Evolutionary conservation across 495 filamentous ascomycete genomes (phyloP).

Genomic region (Neurospora intermedia): DNA sequence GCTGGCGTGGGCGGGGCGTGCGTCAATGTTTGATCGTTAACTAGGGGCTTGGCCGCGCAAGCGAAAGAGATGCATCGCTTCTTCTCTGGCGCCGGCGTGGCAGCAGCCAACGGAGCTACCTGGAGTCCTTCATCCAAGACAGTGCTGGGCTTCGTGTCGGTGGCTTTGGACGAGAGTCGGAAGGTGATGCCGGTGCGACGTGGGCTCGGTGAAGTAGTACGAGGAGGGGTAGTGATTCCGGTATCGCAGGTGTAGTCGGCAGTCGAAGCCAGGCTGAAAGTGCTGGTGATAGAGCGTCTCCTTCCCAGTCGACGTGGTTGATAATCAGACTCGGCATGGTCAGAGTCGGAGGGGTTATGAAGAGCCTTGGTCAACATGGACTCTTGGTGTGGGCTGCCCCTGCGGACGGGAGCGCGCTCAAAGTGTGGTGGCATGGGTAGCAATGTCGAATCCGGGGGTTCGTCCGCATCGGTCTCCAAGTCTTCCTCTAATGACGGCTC

Average conservation of each 20-base stretch:
- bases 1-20: slow-evolving; percentile 16
- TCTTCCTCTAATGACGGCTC: slow-evolving; percentile 34
- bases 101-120: slow-evolving; percentile 8
- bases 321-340: slow-evolving; percentile 16
- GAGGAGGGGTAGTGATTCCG: slow-evolving; percentile 80
- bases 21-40: slow-evolving; percentile 17
- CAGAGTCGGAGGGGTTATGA: slow-evolving; percentile 51
- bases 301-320: slow-evolving; percentile 16
- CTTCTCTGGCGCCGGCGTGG: slow-evolving; percentile 27
- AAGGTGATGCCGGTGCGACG: slow-evolving; percentile 41
- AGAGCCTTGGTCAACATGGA: slow-evolving; percentile 76
- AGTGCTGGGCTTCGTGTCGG: background rate
- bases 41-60: slow-evolving; percentile 46
- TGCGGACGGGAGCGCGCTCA: slow-evolving; percentile 30
- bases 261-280: slow-evolving; percentile 65
- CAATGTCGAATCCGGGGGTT: slow-evolving; percentile 18
- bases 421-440: slow-evolving; percentile 24
- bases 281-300: slow-evolving; percentile 66
- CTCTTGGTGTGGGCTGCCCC: slow-evolving; percentile 43
- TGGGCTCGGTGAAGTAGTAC: slow-evolving; percentile 81
- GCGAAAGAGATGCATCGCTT: slow-evolving; percentile 92
- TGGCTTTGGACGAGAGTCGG: slow-evolving; percentile 1
- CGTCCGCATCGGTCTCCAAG: slow-evolving; percentile 21
- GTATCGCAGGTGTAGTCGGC: slow-evolving; percentile 86
- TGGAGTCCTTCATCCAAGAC: background rate